Conservation (phyloP, 345 rosid genomes). For the Excoecaria agallocha region DNA sequence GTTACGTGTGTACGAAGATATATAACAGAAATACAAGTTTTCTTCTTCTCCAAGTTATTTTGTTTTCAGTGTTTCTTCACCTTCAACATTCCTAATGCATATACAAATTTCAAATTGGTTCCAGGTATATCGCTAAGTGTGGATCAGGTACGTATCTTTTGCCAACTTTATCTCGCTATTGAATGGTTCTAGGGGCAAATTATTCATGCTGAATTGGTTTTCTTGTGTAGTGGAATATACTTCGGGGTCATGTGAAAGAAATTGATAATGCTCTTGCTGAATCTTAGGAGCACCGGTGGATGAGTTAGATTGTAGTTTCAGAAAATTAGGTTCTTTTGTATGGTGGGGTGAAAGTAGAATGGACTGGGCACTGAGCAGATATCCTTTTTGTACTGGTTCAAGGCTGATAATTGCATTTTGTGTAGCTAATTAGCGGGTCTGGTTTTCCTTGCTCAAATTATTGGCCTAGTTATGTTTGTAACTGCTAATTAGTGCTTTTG, state of each 20-base stretch:
- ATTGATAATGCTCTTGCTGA: slow-evolving; percentile 63
- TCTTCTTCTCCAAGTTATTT: no score
- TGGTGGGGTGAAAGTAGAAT: neutral
- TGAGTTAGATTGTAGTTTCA: neutral
- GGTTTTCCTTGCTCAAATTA: neutral
- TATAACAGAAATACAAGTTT: no score
- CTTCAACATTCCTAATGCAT: neutral
- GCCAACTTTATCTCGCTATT: neutral
- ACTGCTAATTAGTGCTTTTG: neutral
- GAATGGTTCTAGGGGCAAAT: neutral
- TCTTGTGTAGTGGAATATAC: slow-evolving; percentile 60
- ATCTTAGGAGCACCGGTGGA: slow-evolving; percentile 23
- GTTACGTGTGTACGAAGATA: no score
- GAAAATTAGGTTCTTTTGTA: slow-evolving; percentile 5
- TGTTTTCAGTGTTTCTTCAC: no score
- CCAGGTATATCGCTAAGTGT: slow-evolving; percentile 74
- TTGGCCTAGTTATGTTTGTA: neutral
- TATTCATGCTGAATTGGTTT: neutral
- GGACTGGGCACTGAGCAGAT: no score
- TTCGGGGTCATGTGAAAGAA: slow-evolving; percentile 51
- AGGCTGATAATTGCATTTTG: neutral
- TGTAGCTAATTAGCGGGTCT: neutral
- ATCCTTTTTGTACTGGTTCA: no score
- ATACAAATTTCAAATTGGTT: slow-evolving; percentile 12
- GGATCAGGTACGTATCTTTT: slow-evolving; percentile 66